A percentile compares a stretch with the other conserved stretches of the same genome.
Conservation (phyloP, 495 filamentous ascomycete genomes). For the Neurospora sp. region DNA sequence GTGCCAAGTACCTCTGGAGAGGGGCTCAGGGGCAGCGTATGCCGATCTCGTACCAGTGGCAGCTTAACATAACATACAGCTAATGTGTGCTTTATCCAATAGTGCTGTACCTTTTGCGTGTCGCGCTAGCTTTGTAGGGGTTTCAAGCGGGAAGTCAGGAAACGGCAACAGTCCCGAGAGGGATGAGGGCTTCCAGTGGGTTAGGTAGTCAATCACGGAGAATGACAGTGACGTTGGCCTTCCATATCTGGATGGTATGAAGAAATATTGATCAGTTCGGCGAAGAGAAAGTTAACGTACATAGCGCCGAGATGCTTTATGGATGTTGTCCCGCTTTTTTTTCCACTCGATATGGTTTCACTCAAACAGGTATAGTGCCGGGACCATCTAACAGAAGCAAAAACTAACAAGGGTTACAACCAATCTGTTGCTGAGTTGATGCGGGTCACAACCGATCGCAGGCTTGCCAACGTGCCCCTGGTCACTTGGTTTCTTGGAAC, state of each 20-base stretch:
- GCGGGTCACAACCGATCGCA: too few relatives aligned
- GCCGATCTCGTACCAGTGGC: background rate
- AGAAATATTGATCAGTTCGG: background rate
- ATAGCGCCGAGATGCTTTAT: background rate
- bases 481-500: too few relatives aligned
- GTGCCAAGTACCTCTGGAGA: background rate
- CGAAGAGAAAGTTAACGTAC: background rate
- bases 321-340: background rate
- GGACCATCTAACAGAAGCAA: too few relatives aligned
- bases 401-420: too few relatives aligned
- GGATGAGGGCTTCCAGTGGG: background rate
- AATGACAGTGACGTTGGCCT: background rate
- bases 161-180: background rate
- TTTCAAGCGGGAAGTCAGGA: background rate
- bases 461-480: too few relatives aligned
- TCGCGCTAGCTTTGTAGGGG: background rate
- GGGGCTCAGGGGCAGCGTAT: background rate
- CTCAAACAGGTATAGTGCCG: too few relatives aligned
- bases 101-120: background rate
- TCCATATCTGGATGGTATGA: background rate
- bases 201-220: background rate
- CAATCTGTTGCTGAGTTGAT: too few relatives aligned
- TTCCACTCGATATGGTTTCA: too few relatives aligned
- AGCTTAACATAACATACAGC: background rate
- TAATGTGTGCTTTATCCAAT: background rate